Base-by-base conservation (phyloP, 768 basidiomycete genomes). In the Termitomyces sp. region DNA sequence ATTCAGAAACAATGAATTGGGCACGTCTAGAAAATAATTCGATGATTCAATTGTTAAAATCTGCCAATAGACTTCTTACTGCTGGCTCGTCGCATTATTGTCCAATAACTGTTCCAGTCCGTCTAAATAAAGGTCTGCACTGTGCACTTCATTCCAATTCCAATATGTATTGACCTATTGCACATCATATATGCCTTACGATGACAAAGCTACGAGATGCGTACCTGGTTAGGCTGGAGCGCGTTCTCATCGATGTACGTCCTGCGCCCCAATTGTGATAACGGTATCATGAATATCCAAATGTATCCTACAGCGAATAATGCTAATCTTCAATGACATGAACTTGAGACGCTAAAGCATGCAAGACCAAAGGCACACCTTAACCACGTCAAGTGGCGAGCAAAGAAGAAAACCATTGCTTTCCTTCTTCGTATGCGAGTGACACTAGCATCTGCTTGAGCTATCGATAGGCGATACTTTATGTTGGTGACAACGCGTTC, bases 201-300 rank as follows among this genome's bases (percentile, higher is more conserved):
- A 50, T 18, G 50, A 16, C 30, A 10, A 28, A n/a, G 23, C 35
- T 38, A 51, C 52, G n/a, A 49, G 2, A 40, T 55, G 55, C 66
- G 51, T 65, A 95, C 95, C 77, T 96, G 94, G 5, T 83, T 88
- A 10, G 97, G 95, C 67, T 95, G 93, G 20, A 99, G 74, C 1
- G 97, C 96, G 70, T 98, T 97, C 75, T 99, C 97, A 70, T 96
- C 94, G 52, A 96, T 89, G 69, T 93, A 96, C 9, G 86, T 91
- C 9, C 75, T 71, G 62, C 84, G 80, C 18, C 85, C 86, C 5
- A 95, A 77, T 1, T 74, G 74, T 5, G 84, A 76, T 13, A 80
- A 78, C 4, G 95, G 95, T 55, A 97, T 77, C 5, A 82, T 73
- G n/a, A 88, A 63, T 72, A 97, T 82, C 93, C 95, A 98, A n/a